Percentiles rank a stretch among this genome's conserved stretches.
Conservation (phyloP, 1,139 yeast species). For the Zygosaccharomyces pseudobailii region DNA sequence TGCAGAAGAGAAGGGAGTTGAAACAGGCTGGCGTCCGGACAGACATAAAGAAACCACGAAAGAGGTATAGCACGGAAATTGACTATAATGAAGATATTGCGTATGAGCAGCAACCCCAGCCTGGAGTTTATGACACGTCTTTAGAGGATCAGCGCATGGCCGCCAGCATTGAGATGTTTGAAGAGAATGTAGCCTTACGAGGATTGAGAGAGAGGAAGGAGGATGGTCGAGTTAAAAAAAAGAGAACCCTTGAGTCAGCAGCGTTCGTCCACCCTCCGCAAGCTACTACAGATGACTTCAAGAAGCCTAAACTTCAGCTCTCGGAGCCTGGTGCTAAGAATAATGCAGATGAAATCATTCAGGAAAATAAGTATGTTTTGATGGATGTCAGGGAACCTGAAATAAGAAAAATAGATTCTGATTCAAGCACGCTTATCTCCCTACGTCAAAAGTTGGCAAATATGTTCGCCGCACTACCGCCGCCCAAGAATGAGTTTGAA, state of each 20-base stretch:
- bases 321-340: slow-evolving; percentile 41
- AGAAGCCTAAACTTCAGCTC: slow-evolving; percentile 54
- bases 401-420: neutral
- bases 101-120: slow-evolving; percentile 66
- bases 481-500: slow-evolving; percentile 57
- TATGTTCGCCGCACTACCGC: slow-evolving; percentile 44
- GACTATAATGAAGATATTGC: slow-evolving; percentile 84
- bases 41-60: slow-evolving; percentile 39
- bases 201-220: slow-evolving; percentile 44
- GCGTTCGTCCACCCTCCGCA: slow-evolving; percentile 18
- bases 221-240: slow-evolving; percentile 25
- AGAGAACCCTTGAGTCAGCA: slow-evolving; percentile 23
- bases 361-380: neutral
- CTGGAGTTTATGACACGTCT: slow-evolving; percentile 64
- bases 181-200: slow-evolving; percentile 41
- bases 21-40: slow-evolving; percentile 79
- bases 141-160: slow-evolving; percentile 49
- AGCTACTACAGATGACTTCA: slow-evolving; percentile 42
- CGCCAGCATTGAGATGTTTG: slow-evolving; percentile 41
- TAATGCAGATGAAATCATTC: slow-evolving; percentile 21
- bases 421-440: neutral
- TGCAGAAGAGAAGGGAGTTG: slow-evolving; percentile 80
- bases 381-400: neutral
- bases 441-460: slow-evolving; percentile 12
- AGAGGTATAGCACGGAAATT: slow-evolving; percentile 56